A percentile compares a stretch with the other conserved stretches of the same genome.
phyloP scores from a whole-genome alignment of 2,329 filamentous ascomycete genomes.

The Myriosclerotinia curreyana region DNA sequence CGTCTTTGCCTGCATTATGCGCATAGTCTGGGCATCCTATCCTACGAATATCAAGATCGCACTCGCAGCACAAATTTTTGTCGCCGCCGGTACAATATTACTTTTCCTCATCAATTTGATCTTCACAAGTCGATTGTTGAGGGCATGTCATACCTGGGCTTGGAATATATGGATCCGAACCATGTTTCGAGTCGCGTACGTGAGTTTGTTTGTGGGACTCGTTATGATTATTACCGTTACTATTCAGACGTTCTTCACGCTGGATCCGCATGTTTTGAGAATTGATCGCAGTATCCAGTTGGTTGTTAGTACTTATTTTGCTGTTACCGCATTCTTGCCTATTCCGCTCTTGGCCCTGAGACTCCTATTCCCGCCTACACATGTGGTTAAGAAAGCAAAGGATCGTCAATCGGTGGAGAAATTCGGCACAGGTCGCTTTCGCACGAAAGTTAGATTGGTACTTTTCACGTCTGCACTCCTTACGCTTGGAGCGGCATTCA shows the following conservation, averaged over 20 bases:
- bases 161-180: conserved; percentile 54
- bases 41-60: conserved; percentile 5
- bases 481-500: conserved; percentile 56
- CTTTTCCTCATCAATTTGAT: conserved; percentile 76
- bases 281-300: conserved; percentile 43
- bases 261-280: conserved; percentile 61
- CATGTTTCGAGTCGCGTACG: conserved; percentile 47
- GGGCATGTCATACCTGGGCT: conserved; percentile 65
- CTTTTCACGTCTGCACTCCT: conserved; percentile 56
- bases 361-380: neutral
- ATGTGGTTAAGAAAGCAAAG: neutral
- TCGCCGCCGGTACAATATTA: conserved; percentile 52
- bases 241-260: conserved; percentile 13
- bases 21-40: conserved; percentile 46
- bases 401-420: conserved; percentile 47
- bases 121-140: conserved; percentile 69
- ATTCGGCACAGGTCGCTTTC: conserved; percentile 65
- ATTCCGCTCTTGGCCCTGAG: conserved; percentile 45
- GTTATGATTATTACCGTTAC: conserved; percentile 50
- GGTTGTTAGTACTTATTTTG: conserved; percentile 50
- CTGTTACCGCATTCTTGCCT: conserved; percentile 60
- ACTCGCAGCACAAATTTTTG: conserved; percentile 12
- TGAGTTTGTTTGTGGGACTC: conserved; percentile 64
- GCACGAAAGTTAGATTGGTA: conserved; percentile 64
- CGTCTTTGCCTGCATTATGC: conserved; percentile 45